A percentile compares a stretch with the other conserved stretches of the same genome.
These are phyloP conservation scores for Turritis glabra DNA, from an alignment of 345 rosid species.

Conservation along the genomic window DNA sequence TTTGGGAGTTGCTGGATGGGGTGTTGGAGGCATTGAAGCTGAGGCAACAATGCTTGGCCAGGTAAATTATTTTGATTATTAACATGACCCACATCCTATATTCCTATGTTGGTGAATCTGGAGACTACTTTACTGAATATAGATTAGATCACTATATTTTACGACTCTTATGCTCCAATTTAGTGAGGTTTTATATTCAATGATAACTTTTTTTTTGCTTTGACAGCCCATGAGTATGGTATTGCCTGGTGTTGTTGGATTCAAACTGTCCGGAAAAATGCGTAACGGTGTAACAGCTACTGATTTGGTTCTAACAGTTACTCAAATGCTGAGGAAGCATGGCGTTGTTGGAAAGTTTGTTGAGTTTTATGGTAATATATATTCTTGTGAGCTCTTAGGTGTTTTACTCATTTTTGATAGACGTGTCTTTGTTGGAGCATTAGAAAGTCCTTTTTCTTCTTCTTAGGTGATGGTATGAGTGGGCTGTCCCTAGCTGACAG, in stretches of 20 bases:
- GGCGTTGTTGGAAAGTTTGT: conserved; percentile 99
- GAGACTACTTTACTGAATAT: background rate
- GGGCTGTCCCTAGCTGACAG: conserved; percentile 93
- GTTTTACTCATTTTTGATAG: background rate
- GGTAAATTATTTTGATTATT: conserved; percentile 44
- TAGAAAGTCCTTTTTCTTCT: conserved; percentile 18
- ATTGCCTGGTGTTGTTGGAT: conserved; percentile 98
- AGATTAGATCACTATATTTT: background rate
- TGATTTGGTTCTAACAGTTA: conserved; percentile 93
- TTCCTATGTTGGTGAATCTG: background rate
- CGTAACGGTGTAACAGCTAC: conserved; percentile 94
- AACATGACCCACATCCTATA: background rate
- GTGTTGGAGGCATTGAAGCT: conserved; percentile 99
- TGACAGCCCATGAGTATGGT: conserved; percentile 99
- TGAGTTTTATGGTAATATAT: conserved; percentile 83
- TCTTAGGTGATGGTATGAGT: conserved; percentile 90
- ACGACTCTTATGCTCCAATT: background rate
- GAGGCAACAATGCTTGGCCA: conserved; percentile 99
- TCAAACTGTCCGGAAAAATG: conserved; percentile 85
- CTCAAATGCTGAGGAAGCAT: conserved; percentile 98
- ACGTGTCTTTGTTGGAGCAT: background rate
- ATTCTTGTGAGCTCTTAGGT: conserved; percentile 12
- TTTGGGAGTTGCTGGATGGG: conserved; percentile 99
- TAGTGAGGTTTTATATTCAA: background rate
- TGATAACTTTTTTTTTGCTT: background rate